Evolutionary conservation across 2,329 filamentous ascomycete species (phyloP), one percentile per base, ranked within the genome.

Genomic region (Gremmenia infestans): DNA sequence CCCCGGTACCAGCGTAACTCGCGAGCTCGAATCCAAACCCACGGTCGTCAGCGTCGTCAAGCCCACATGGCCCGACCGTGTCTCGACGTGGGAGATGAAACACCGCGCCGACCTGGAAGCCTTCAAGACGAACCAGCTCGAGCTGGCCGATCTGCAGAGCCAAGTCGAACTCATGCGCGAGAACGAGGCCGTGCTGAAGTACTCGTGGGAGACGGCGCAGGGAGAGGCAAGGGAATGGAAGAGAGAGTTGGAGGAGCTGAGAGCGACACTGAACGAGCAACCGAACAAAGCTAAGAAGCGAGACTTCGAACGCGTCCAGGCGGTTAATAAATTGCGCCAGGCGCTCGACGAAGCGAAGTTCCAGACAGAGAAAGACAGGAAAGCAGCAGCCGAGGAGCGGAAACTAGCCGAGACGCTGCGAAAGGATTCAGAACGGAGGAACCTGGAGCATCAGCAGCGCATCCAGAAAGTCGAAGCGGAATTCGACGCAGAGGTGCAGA

Each of bases 11-110:
- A 65, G 68, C 55, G 68, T 74, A 32, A 81, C 78, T 1, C 68
- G 71, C n/a, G 66, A 72, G 53, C 69, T 78, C 23, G 79, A 81
- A 66, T 62, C 62, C 19, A 69, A 69, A 17, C 79, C 79, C 9
- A 78, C 71, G 0, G 67, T 70, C 25, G 67, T 70, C 1, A 59
- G 58, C 1, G 67, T 68, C 9, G 63, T 65, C 2, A 68, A 68
- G 52, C 67, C 67, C 8, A 43, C 61, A 2, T 69, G 63, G 65
- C 67, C 66, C 0, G 63, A 67, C 47, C 54, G 68, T 5, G 54
- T 52, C 3, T 63, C 57, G 14, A 54, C 57, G 6, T 67, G 63
- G 66, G 67, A 69, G 53, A 58, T 58, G 48, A 63, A 61, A 22
- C 52, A 64, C 12, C 57, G 63, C 2, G 54, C 32, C 1, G 58